Base-by-base conservation (phyloP, 2,329 filamentous ascomycete species). In the Fusarium ambrosium region DNA sequence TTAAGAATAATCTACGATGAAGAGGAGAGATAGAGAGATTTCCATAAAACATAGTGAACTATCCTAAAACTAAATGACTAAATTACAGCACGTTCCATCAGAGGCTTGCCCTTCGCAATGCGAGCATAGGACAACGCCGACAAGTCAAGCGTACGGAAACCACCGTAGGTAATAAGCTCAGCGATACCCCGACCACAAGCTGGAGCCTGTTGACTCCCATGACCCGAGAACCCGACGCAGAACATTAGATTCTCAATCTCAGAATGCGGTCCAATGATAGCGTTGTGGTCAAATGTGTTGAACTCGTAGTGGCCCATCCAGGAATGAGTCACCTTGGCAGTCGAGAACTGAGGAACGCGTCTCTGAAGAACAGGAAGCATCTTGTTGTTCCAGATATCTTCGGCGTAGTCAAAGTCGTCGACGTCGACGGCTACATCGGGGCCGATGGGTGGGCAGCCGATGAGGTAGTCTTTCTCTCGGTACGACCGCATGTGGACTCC, bases 301-400 rank as follows among this genome's bases (percentile, higher is more conserved):
- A 70, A 65, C 60, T 72, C 70, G 11, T 72, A 71, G 39, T 71
- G 68, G 0, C 68, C 68, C 55, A 72, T 68, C 68, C 70, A 70
- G 6, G 68, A 68, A 11, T 70, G 63, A 3, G 70, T 71, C 4
- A 62, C 55, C 18, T 55, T 68, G 9, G 63, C 60, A 0, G 60
- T 62, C 1, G 70, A 64, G 4, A 72, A 70, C 14, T 64, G 68
- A 68, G 70, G 70, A 34, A 72, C 45, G 1, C 68, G 70, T 18
- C 43, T 68, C 32, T 62, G 37, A 36, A 72, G 59, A 13, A 72
- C 60, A 4, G 63, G 68, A 8, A 72, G 64, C 63, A 68, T 70
- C 60, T 72, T 72, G 9, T 64, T 3, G 20, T 62, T 67, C 68
- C 70, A 70, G 4, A 68, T 53, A 41, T 72, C 55, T 24, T 70